Percentiles rank a stretch among this genome's conserved stretches.
Conservation (phyloP, 2,329 filamentous ascomycete species). For the Metarhizium brunneum region DNA sequence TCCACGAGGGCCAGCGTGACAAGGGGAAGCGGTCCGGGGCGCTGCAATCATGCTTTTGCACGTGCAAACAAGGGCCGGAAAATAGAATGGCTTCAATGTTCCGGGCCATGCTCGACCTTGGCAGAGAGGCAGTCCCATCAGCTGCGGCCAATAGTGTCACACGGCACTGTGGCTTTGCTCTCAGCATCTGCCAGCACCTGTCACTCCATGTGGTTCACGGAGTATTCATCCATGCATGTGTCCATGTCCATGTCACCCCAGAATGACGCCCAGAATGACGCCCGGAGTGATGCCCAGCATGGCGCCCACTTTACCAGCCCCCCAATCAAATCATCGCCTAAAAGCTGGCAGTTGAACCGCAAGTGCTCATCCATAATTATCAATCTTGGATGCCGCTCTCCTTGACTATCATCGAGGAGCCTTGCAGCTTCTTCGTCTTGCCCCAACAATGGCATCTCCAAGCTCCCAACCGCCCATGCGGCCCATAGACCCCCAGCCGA, state of each 20-base stretch:
- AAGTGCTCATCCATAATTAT: neutral
- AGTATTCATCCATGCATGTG: no score
- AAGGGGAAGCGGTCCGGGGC: no score
- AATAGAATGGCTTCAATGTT: no score
- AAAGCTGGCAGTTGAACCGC: neutral
- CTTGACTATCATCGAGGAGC: neutral
- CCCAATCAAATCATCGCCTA: neutral
- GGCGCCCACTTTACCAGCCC: neutral
- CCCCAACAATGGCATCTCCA: conserved; percentile 1
- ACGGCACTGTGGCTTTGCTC: neutral
- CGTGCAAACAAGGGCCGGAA: no score
- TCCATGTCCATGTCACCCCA: no score
- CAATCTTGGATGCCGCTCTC: neutral
- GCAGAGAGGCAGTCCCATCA: no score
- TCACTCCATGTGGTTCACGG: no score
- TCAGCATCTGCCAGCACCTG: neutral
- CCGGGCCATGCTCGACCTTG: no score
- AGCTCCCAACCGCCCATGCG: conserved; percentile 13
- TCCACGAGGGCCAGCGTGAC: no score
- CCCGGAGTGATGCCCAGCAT: neutral
- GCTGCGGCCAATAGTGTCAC: neutral
- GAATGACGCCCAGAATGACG: neutral
- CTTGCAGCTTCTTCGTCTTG: neutral
- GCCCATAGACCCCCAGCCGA: conserved; percentile 18
- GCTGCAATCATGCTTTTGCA: no score